Conservation (phyloP, 345 rosid genomes). For the Arabis hirsuta region DNA sequence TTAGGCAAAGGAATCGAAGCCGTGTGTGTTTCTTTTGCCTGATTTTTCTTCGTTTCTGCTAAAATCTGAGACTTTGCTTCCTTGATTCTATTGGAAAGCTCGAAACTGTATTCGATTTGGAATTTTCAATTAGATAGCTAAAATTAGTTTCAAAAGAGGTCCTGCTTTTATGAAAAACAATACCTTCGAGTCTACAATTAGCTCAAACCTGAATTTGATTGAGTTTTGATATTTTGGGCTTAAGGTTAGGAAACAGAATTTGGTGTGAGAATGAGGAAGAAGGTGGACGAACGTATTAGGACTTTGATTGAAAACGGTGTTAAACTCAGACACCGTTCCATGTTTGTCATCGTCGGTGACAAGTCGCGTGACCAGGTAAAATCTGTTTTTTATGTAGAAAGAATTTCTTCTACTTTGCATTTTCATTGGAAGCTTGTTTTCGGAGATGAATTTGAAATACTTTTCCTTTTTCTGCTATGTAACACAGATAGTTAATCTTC, state of each 20-base stretch:
- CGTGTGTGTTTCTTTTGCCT: neutral
- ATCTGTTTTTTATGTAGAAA: neutral
- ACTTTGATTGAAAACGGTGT: constrained; percentile 94
- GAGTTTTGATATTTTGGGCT: constrained; percentile 3
- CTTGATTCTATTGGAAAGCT: constrained; percentile 16
- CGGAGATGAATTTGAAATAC: constrained; percentile 9
- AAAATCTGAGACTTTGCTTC: constrained; percentile 10
- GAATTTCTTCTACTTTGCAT: constrained; percentile 39
- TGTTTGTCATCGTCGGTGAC: constrained; percentile 91
- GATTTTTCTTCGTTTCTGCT: neutral
- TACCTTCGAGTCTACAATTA: neutral
- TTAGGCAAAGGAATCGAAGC: neutral
- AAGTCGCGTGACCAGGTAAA: constrained; percentile 72
- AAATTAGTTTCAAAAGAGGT: too few relatives aligned
- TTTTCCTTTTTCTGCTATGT: neutral
- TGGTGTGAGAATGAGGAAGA: constrained; percentile 78
- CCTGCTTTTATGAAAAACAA: neutral
- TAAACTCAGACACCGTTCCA: constrained; percentile 81
- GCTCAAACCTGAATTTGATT: constrained; percentile 17
- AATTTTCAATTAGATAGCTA: neutral
- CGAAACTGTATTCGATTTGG: constrained; percentile 27
- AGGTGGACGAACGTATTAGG: constrained; percentile 91
- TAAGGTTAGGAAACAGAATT: constrained; percentile 15
- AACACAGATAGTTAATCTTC: constrained; percentile 93
- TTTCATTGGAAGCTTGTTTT: neutral